Evolutionary conservation across 1,139 yeast species (phyloP), one percentile per base, ranked within the genome.

Genomic region (Zygosaccharomyces sapae): DNA sequence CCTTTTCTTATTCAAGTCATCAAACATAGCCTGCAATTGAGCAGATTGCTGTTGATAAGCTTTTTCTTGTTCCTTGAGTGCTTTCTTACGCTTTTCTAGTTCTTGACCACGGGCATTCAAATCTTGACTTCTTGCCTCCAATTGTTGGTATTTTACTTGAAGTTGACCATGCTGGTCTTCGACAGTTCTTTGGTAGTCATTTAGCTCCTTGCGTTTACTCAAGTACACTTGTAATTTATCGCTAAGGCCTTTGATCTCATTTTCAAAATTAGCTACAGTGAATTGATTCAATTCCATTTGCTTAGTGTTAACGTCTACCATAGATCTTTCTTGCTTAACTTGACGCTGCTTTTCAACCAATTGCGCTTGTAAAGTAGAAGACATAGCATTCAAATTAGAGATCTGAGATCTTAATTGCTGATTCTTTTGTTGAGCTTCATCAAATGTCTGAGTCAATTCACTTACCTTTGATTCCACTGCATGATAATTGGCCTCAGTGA

Each of bases 401-500:
- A 88, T 73, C 56, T 77, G 79, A 58, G 86, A 95, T 62, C 81
- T 86, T 56, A 86, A 68, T 4, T 76, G 60, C 13, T 78, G 71
- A 56, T 85, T 87, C 55, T 79, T 79, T 57, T 81, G 79, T 64
- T 85, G 90, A 20, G 85, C 76, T 41, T 75, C 77, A 47, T 83
- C 86, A 51, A 82, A 72, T 19, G 77, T 75, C 6, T 75, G 65
- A 56, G 83, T 84, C 44, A 81, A 72, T 44, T 78, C 79, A 54
- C 80, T 81, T 55, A 85, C 74, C 56, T 86, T 83, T 0, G 81
- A 63, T 49, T 86, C 85, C 39, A 86, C 76, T 9, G 88, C 82
- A 61, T 86, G 84, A 55, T 80, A 77, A 54, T 81, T 85, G 6
- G 96, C 95, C 64, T 90, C 96, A 1, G 89, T 77, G 42, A 87